Conservation (phyloP, 257 asterid genomes). For the Buddleja alternifolia region DNA sequence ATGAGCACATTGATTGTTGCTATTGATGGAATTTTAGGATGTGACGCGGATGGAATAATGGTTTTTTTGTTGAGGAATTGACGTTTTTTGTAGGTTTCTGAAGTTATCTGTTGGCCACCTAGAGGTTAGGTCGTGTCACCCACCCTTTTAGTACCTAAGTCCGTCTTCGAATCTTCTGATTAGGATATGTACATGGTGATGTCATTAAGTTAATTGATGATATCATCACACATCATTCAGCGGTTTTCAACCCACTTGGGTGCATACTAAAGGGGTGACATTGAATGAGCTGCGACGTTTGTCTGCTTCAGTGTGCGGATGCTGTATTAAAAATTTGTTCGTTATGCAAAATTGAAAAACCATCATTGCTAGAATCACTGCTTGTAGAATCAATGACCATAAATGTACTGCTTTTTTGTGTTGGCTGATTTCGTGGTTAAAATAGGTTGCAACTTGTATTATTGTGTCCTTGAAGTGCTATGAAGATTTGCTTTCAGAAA, state of each 20-base stretch:
- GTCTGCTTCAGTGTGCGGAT: neutral
- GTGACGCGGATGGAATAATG: neutral
- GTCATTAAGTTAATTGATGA: too few species aligned
- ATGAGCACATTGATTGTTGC: neutral
- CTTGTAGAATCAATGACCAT: neutral
- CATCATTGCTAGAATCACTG: neutral
- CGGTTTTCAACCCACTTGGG: too few species aligned
- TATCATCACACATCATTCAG: too few species aligned
- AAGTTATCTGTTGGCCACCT: neutral
- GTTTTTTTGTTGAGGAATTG: neutral
- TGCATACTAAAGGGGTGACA: too few species aligned
- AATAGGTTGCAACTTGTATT: neutral
- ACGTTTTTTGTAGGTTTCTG: neutral
- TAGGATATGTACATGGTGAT: too few species aligned
- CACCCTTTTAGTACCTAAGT: too few species aligned
- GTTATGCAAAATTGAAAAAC: neutral
- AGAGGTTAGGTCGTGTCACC: too few species aligned
- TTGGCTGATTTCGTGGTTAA: slow-evolving; percentile 15
- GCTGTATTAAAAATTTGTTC: neutral
- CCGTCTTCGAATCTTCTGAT: too few species aligned
- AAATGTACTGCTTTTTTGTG: neutral
- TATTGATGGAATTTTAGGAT: neutral
- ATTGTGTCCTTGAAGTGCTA: neutral
- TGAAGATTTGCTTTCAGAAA: neutral
- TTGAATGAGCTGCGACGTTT: neutral